Evolutionary conservation across 1,139 yeast genomes (phyloP).

Genomic region (Kurtzmaniella natalensis): DNA sequence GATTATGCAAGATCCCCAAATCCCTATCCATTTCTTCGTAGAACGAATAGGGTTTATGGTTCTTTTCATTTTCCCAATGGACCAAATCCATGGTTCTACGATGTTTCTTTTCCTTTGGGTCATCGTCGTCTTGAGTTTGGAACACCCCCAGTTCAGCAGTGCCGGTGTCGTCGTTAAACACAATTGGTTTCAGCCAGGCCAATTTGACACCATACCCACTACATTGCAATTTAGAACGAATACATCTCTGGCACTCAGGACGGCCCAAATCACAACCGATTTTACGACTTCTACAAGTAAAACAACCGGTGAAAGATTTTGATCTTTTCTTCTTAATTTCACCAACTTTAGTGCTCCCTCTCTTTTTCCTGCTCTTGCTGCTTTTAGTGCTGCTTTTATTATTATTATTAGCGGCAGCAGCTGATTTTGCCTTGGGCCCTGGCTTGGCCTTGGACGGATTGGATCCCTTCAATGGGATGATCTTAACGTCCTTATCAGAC

Average conservation of each 20-base stretch:
- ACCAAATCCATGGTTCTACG: constrained; percentile 78
- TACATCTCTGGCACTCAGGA: constrained; percentile 43
- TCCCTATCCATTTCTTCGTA: constrained; percentile 84
- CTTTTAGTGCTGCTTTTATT: too few relatives aligned
- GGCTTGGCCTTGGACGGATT: too few relatives aligned
- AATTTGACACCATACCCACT: constrained; percentile 82
- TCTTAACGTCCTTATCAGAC: too few relatives aligned
- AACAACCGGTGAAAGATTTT: constrained; percentile 49
- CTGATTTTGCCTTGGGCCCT: too few relatives aligned
- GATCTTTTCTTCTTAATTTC: constrained; percentile 18
- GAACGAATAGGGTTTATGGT: constrained; percentile 51
- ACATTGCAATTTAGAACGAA: constrained; percentile 52
- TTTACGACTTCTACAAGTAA: constrained; percentile 47
- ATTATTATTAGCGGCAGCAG: too few relatives aligned
- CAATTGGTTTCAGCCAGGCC: constrained; percentile 65
- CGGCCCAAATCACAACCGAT: constrained; percentile 44
- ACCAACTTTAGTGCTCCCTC: too few relatives aligned
- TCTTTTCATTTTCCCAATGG: constrained; percentile 43
- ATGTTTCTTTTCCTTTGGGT: constrained; percentile 34
- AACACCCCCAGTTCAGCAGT: constrained; percentile 25
- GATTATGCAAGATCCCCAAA: constrained; percentile 56
- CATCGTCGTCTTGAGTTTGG: constrained; percentile 13
- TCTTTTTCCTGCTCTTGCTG: too few relatives aligned
- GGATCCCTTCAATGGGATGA: too few relatives aligned
- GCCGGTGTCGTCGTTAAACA: constrained; percentile 35